Conservation (phyloP, 2,329 filamentous ascomycete species). For the Juglanconis juglandina region DNA sequence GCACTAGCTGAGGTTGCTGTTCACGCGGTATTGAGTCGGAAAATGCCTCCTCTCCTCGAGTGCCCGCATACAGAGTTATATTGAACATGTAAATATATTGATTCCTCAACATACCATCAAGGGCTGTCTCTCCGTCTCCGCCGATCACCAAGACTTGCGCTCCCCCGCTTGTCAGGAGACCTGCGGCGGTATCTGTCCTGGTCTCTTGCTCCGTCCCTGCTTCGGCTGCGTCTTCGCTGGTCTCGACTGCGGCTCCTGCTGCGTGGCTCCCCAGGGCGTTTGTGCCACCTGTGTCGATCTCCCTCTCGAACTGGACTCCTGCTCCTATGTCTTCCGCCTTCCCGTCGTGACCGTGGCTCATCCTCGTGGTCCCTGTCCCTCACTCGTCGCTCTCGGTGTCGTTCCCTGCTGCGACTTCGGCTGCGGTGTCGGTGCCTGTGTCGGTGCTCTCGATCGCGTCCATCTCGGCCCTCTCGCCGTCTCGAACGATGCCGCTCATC, state of each 20-base stretch:
- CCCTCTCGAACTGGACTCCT: slow-evolving; percentile 34
- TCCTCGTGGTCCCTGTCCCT: slow-evolving; percentile 30
- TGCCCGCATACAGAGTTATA: too few species aligned
- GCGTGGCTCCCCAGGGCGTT: slow-evolving; percentile 23
- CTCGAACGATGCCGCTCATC: slow-evolving; percentile 15
- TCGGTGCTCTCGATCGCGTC: slow-evolving; percentile 29
- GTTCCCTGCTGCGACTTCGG: slow-evolving; percentile 24
- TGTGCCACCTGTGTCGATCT: slow-evolving; percentile 26
- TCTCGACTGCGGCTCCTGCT: slow-evolving; percentile 32
- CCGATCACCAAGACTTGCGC: slow-evolving; percentile 12
- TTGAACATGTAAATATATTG: background rate
- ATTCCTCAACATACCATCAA: background rate
- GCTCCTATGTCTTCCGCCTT: slow-evolving; percentile 34
- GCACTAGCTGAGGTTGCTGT: too few species aligned
- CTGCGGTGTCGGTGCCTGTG: slow-evolving; percentile 33
- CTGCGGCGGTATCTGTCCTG: slow-evolving; percentile 29
- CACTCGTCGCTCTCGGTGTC: slow-evolving; percentile 24
- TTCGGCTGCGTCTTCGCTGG: slow-evolving; percentile 9
- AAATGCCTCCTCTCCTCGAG: background rate
- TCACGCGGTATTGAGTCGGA: too few species aligned
- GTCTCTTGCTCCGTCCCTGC: slow-evolving; percentile 24
- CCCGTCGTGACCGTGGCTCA: slow-evolving; percentile 24
- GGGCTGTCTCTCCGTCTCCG: background rate
- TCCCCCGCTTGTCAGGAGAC: slow-evolving; percentile 24
- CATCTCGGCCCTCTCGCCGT: slow-evolving; percentile 22